Conservation (phyloP, 352 stramenopile genomes). For the Aphanomyces astaci region DNA sequence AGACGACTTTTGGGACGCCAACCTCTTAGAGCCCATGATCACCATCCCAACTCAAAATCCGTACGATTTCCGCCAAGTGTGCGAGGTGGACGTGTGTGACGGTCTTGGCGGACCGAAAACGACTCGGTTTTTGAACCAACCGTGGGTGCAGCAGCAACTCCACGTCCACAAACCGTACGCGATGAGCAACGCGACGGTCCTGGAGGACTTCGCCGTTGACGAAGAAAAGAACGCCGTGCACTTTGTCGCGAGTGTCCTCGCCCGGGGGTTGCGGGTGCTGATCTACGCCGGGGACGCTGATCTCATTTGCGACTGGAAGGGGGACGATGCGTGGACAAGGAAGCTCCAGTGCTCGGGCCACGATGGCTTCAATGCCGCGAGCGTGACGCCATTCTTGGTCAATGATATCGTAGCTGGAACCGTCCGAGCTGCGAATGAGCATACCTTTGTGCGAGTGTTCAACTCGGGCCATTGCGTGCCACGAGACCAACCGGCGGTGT, state of each 20-base stretch:
- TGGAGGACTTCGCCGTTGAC: constrained; percentile 81
- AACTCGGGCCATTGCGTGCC: constrained; percentile 21
- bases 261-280: constrained; percentile 60
- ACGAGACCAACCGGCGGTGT: constrained; percentile 4
- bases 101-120: constrained; percentile 29
- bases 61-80: constrained; percentile 22
- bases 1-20: constrained; percentile 35
- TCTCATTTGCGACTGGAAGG: constrained; percentile 97
- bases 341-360: constrained; percentile 88
- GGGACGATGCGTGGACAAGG: constrained; percentile 91
- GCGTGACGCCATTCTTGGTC: constrained; percentile 29
- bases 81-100: background rate
- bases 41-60: background rate
- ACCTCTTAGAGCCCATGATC: constrained; percentile 25
- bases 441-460: constrained; percentile 25
- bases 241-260: constrained; percentile 73
- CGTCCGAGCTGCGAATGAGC: constrained; percentile 29
- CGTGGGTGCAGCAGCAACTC: background rate
- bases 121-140: constrained; percentile 31
- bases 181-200: constrained; percentile 54
- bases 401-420: constrained; percentile 10
- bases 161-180: constrained; percentile 14
- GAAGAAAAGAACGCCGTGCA: constrained; percentile 39
- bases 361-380: constrained; percentile 66
- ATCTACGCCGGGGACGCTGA: constrained; percentile 97